Percentiles rank a stretch among this genome's conserved stretches.
Conservation (phyloP, 371 early-diverging fungal genomes). For the Mortierella sp. region DNA sequence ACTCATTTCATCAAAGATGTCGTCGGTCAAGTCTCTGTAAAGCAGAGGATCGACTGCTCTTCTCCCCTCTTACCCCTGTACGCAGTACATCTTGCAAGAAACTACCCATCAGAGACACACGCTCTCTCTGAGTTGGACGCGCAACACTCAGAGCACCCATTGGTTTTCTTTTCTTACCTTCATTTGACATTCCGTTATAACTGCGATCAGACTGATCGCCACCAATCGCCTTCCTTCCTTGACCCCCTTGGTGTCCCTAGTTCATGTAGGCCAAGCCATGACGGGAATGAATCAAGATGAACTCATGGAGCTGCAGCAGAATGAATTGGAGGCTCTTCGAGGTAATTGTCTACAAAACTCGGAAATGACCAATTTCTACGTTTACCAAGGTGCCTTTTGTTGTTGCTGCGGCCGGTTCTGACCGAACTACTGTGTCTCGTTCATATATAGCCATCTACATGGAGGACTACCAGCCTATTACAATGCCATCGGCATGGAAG, state of each 20-base stretch:
- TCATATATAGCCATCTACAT: slow-evolving; percentile 64
- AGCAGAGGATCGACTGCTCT: slow-evolving; percentile 9
- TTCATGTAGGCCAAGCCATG: slow-evolving; percentile 34
- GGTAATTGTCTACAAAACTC: slow-evolving; percentile 52
- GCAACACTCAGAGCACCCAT: slow-evolving; percentile 33
- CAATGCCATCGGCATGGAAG: slow-evolving; percentile 79
- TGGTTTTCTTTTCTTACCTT: slow-evolving; percentile 13
- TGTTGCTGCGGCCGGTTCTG: neutral
- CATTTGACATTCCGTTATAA: neutral
- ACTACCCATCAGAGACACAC: neutral
- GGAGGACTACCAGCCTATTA: slow-evolving; percentile 77
- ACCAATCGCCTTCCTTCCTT: neutral
- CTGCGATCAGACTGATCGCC: neutral
- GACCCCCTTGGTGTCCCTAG: neutral
- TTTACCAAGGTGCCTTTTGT: neutral
- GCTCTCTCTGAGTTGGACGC: slow-evolving; percentile 26
- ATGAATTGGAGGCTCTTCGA: slow-evolving; percentile 81
- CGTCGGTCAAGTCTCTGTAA: slow-evolving; percentile 25
- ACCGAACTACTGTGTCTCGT: neutral
- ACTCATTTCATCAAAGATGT: slow-evolving; percentile 10
- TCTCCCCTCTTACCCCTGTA: neutral
- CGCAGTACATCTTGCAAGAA: neutral
- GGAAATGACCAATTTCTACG: slow-evolving; percentile 1
- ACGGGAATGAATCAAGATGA: slow-evolving; percentile 63
- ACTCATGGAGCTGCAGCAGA: slow-evolving; percentile 74